Conservation (phyloP, 1,139 yeast genomes). For the Kodamaea ohmeri region DNA sequence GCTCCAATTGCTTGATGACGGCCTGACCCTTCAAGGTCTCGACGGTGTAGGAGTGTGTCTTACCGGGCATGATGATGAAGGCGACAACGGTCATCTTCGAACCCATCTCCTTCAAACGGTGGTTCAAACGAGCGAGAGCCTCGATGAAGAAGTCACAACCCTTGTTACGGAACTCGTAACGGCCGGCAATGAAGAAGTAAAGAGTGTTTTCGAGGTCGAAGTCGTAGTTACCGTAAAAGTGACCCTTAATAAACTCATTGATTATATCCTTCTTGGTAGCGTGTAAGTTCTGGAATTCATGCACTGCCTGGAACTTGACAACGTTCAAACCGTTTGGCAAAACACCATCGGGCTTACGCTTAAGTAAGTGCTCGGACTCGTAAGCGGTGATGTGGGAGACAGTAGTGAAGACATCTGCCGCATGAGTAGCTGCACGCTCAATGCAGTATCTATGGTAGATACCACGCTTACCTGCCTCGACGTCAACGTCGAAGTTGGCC, state of each 20-base stretch:
- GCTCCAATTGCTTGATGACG: slow-evolving; percentile 86
- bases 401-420: slow-evolving; percentile 96
- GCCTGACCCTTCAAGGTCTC: slow-evolving; percentile 97
- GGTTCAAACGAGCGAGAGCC: slow-evolving; percentile 87
- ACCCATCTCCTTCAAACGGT: slow-evolving; percentile 74
- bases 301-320: slow-evolving; percentile 94
- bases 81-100: slow-evolving; percentile 94
- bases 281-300: slow-evolving; percentile 95
- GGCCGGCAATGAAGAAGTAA: slow-evolving; percentile 94
- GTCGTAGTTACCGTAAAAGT: slow-evolving; percentile 94
- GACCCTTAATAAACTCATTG: slow-evolving; percentile 93
- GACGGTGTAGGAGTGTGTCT: slow-evolving; percentile 88
- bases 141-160: slow-evolving; percentile 97
- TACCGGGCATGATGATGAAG: slow-evolving; percentile 98
- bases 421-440: slow-evolving; percentile 94
- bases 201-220: slow-evolving; percentile 91
- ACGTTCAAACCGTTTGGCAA: slow-evolving; percentile 96
- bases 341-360: slow-evolving; percentile 96
- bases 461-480: slow-evolving; percentile 97
- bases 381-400: slow-evolving; percentile 96
- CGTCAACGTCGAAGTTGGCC: slow-evolving; percentile 89
- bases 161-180: slow-evolving; percentile 94
- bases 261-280: slow-evolving; percentile 88
- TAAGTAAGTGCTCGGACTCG: slow-evolving; percentile 88
- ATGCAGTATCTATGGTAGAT: slow-evolving; percentile 96